Conservation (phyloP, 306 rosid species). For the Potentilla sterilis region DNA sequence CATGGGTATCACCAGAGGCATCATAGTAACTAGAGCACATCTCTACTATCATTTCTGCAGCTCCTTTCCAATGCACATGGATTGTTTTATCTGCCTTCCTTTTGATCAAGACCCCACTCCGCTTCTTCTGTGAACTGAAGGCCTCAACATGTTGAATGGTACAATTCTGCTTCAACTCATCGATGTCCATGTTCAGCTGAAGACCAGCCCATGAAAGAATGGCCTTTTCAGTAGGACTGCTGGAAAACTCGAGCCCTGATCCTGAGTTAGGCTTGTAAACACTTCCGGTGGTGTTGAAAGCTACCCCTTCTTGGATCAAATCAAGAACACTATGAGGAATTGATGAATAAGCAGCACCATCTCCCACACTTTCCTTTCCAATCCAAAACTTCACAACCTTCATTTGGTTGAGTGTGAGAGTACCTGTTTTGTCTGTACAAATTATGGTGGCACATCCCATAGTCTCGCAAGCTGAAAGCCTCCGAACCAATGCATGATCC, state of each 20-base stretch:
- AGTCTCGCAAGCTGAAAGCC: slow-evolving; percentile 44
- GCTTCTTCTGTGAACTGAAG: slow-evolving; percentile 44
- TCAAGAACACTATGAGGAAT: slow-evolving; percentile 1
- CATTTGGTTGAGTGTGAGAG: slow-evolving; percentile 39
- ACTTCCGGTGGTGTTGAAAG: slow-evolving; percentile 44
- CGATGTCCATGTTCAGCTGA: slow-evolving; percentile 36
- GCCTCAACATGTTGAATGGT: slow-evolving; percentile 33
- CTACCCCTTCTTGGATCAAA: slow-evolving; percentile 34
- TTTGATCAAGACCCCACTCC: slow-evolving; percentile 30
- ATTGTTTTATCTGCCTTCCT: slow-evolving; percentile 24
- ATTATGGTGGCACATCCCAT: slow-evolving; percentile 45
- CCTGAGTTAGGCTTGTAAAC: slow-evolving; percentile 27
- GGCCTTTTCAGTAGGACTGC: slow-evolving; percentile 51
- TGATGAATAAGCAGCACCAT: slow-evolving; percentile 11
- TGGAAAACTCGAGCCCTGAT: slow-evolving; percentile 30
- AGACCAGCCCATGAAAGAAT: slow-evolving; percentile 47
- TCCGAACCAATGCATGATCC: slow-evolving; percentile 39
- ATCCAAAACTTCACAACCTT: slow-evolving; percentile 37
- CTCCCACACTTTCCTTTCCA: slow-evolving; percentile 20
- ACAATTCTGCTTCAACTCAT: slow-evolving; percentile 1
- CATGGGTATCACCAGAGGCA: slow-evolving; percentile 19
- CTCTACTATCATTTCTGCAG: slow-evolving; percentile 29
- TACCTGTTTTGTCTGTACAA: slow-evolving; percentile 45
- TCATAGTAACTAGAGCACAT: slow-evolving; percentile 39
- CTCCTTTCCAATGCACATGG: slow-evolving; percentile 49